Base-by-base conservation (phyloP, 1,284 basidiomycete species). In the Ustilago loliicola region DNA sequence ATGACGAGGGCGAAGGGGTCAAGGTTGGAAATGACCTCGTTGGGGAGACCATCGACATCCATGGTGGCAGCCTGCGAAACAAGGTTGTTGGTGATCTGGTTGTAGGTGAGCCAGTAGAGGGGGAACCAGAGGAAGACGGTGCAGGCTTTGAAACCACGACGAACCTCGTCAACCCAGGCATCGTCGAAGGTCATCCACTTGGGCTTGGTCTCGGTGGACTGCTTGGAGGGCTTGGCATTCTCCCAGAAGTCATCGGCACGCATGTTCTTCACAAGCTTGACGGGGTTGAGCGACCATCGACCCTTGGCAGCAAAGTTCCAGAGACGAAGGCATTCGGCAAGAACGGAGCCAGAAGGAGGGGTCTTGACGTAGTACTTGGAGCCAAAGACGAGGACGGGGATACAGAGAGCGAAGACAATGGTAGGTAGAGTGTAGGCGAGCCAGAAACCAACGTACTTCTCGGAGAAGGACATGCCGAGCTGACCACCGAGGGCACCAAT, bases 131-230 rank as follows among this genome's bases (percentile, higher is more conserved):
- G 84, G 87, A 96, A 95, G 65, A 96, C 93, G 48, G 88, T 87
- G 87, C 94, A 96, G 10, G 94, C 94, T 86, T 93, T 93, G 87
- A 94, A 87, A 2, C 93, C 93, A 80, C 93, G 90, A 65, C 89
- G 89, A 58, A 95, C 91, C 85, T 96, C 94, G 62, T 94, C 93
- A 17, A 96, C 93, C 91, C 88, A 89, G 54, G 81, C 72, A 77
- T 89, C 88, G 79, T 89, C 88, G 83, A 86, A 89, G 8, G 83
- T 87, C 83, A 88, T 87, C 88, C 87, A 89, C 10, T 60, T 19
- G 0, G 87, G 88, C 50, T 81, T 82, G 56, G 83, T 72, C 23
- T 72, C 61, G 58, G 87, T 83, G 48, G 66, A 50, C 66, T 73
- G 93, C 61, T 86, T 80, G n/a, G 81, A 81, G 11, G 93, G 93